A percentile compares a stretch with the other conserved stretches of the same genome.
Conservation (phyloP, 345 rosid species). For the Arabis alpina region DNA sequence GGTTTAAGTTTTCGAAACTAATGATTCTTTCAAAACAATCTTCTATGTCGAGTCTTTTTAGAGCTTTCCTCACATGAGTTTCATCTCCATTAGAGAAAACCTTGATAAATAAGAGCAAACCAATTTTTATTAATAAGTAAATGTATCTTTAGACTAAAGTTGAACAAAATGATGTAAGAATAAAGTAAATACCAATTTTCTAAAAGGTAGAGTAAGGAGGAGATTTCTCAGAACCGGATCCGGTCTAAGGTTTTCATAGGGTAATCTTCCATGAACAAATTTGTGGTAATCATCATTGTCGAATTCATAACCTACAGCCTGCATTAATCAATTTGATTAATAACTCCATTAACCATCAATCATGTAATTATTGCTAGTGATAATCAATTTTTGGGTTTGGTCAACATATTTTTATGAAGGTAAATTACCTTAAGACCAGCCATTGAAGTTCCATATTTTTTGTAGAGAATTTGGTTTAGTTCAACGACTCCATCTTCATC, state of each 20-base stretch:
- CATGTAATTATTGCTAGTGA: background rate
- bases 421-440: conserved; percentile 82
- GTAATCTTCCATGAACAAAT: conserved; percentile 80
- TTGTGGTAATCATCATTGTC: conserved; percentile 81
- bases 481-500: conserved; percentile 59
- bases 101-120: conserved; percentile 37
- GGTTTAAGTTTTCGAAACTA: conserved; percentile 86
- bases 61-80: conserved; percentile 64
- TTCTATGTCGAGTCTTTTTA: conserved; percentile 76
- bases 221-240: conserved; percentile 79
- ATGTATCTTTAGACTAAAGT: background rate
- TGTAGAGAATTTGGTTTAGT: conserved; percentile 65
- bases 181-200: conserved; percentile 58
- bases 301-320: conserved; percentile 87
- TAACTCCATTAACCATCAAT: background rate
- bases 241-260: conserved; percentile 78
- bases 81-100: conserved; percentile 91
- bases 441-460: conserved; percentile 85
- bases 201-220: conserved; percentile 62
- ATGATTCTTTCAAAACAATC: conserved; percentile 93
- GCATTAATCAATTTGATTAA: conserved; percentile 24
- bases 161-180: background rate
- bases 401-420: background rate
- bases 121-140: background rate
- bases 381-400: background rate